phyloP scores from a whole-genome alignment of 2,329 filamentous ascomycete species.

The Magnaporthiopsis incrustans region DNA sequence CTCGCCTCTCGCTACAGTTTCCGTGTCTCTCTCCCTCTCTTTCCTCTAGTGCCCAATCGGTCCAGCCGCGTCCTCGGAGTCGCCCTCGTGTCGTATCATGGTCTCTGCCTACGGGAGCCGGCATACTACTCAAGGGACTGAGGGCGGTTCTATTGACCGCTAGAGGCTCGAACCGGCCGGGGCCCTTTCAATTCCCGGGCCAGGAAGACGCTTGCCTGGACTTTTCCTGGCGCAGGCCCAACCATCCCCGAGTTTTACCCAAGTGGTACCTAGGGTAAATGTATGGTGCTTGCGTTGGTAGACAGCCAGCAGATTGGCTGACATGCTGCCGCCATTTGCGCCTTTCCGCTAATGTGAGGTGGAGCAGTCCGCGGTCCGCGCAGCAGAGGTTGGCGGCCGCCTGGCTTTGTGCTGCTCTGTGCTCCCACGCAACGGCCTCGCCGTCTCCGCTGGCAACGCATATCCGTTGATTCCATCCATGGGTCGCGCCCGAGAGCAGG shows the following conservation, averaged over 20 bases:
- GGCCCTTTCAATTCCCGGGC: no score
- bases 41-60: not conserved
- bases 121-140: not conserved
- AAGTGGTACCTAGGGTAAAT: no score
- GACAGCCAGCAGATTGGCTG: no score
- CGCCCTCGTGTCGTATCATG: not conserved
- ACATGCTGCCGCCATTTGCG: no score
- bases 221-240: no score
- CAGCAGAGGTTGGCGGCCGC: not conserved
- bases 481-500: not conserved
- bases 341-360: not conserved
- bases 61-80: not conserved
- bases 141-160: not conserved
- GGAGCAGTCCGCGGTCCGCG: no score
- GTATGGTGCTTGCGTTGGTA: no score
- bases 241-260: no score
- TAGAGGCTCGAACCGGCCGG: not conserved
- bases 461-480: not conserved
- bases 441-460: not conserved
- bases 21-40: not conserved
- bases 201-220: no score
- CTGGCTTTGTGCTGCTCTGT: not conserved
- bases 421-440: not conserved
- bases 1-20: not conserved
- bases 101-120: not conserved